These are phyloP conservation scores for Penicillium alfredii DNA, from an alignment of 495 filamentous ascomycete genomes.

Conservation along the genomic window DNA sequence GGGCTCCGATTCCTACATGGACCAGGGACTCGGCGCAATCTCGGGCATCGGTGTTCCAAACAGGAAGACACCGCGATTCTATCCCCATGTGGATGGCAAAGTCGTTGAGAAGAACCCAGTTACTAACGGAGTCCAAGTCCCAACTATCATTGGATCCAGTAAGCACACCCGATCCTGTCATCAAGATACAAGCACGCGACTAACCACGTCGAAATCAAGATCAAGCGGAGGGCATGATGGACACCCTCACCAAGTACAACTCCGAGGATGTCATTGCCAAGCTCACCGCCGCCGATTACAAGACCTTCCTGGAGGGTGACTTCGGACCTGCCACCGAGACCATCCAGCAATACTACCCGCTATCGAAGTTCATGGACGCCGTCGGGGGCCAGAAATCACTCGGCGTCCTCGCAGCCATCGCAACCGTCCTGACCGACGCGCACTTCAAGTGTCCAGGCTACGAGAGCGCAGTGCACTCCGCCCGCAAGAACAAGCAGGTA, in stretches of 20 bases:
- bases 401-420: slow-evolving; percentile 14
- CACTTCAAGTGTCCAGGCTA: slow-evolving; percentile 27
- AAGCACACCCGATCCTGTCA: slow-evolving; percentile 1
- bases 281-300: slow-evolving; percentile 16
- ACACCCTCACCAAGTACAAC: slow-evolving; percentile 6
- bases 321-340: slow-evolving; percentile 24
- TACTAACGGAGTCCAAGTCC: slow-evolving; percentile 26
- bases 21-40: slow-evolving; percentile 5
- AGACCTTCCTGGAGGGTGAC: slow-evolving; percentile 22
- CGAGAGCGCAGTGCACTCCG: slow-evolving; percentile 14
- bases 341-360: slow-evolving; percentile 29
- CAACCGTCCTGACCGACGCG: slow-evolving; percentile 23
- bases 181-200: not conserved
- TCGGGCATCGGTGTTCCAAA: slow-evolving; percentile 4
- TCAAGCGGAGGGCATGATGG: slow-evolving; percentile 20
- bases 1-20: slow-evolving; percentile 5
- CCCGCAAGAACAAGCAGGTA: slow-evolving; percentile 19
- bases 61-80: slow-evolving; percentile 16
- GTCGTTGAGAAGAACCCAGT: slow-evolving; percentile 30
- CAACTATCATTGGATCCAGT: slow-evolving; percentile 31
- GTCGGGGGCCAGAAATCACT: not conserved
- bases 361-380: slow-evolving; percentile 14
- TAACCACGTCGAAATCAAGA: slow-evolving; percentile 9
- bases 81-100: slow-evolving; percentile 27
- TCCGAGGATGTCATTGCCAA: not conserved